A percentile compares a stretch with the other conserved stretches of the same genome.
Conservation (phyloP, 495 filamentous ascomycete species). For the Pseudomonodictys pantanalensis region DNA sequence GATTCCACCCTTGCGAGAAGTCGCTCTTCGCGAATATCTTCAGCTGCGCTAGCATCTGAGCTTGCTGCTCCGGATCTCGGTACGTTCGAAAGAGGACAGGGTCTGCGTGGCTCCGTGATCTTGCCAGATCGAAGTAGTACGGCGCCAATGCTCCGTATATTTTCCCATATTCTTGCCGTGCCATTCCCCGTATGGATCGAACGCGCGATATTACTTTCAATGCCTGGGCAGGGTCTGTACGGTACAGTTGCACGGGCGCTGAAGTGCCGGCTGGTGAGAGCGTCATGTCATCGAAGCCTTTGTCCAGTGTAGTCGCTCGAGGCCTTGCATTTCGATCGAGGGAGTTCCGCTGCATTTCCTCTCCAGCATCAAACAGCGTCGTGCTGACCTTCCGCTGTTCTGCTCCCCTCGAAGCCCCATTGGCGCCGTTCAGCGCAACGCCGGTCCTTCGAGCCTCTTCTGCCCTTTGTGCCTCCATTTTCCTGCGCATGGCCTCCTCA, state of each 20-base stretch:
- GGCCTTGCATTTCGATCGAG: slow-evolving; percentile 27
- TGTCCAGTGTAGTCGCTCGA: slow-evolving; percentile 43
- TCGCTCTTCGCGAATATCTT: slow-evolving; percentile 76
- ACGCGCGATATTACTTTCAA: slow-evolving; percentile 65
- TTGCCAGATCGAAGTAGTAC: slow-evolving; percentile 79
- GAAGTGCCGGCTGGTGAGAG: slow-evolving; percentile 35
- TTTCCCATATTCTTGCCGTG: slow-evolving; percentile 85
- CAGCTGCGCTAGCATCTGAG: slow-evolving; percentile 79
- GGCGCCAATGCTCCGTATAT: slow-evolving; percentile 84
- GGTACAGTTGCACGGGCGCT: neutral
- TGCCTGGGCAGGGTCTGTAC: slow-evolving; percentile 54
- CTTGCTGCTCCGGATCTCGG: slow-evolving; percentile 82
- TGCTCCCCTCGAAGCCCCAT: slow-evolving; percentile 35
- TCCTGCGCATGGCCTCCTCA: slow-evolving; percentile 68
- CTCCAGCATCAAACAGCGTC: slow-evolving; percentile 72
- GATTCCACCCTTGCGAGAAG: slow-evolving; percentile 66
- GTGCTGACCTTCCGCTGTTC: slow-evolving; percentile 37
- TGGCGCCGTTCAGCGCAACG: slow-evolving; percentile 40
- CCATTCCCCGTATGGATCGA: slow-evolving; percentile 78
- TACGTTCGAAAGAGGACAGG: slow-evolving; percentile 82
- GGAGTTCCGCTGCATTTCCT: slow-evolving; percentile 44
- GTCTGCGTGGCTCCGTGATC: slow-evolving; percentile 70
- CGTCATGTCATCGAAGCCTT: slow-evolving; percentile 67
- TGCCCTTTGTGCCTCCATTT: slow-evolving; percentile 58
- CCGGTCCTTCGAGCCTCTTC: slow-evolving; percentile 47